Conservation (phyloP, 2,329 filamentous ascomycete species). For the Colletotrichum truncatum region DNA sequence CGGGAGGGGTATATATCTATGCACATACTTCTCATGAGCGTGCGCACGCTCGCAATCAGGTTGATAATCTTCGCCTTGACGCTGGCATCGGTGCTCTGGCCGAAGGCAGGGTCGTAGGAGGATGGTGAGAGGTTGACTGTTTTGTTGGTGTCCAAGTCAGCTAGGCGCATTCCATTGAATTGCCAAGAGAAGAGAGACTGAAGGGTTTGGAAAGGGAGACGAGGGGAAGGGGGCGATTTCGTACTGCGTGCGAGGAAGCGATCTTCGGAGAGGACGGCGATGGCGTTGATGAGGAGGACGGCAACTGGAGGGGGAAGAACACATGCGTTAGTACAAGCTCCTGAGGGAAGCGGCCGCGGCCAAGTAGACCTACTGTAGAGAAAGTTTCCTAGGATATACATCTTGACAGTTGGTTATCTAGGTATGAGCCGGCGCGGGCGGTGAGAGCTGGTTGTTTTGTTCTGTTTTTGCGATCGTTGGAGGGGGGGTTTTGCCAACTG, state of each 20-base stretch:
- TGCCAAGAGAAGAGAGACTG: no score
- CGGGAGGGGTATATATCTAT: no score
- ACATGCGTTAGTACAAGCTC: neutral
- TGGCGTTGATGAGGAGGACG: constrained; percentile 90
- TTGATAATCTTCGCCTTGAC: constrained; percentile 89
- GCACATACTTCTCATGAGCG: constrained; percentile 89
- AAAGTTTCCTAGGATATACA: constrained; percentile 77
- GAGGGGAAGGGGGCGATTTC: constrained; percentile 25
- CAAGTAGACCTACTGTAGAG: constrained; percentile 66
- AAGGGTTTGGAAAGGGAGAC: no score
- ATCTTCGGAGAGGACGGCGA: constrained; percentile 94
- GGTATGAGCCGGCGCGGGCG: neutral
- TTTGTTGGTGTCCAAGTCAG: neutral
- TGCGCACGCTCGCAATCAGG: constrained; percentile 88
- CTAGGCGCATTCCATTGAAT: no score
- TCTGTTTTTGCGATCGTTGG: neutral
- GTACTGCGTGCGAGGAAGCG: constrained; percentile 81
- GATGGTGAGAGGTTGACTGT: constrained; percentile 78
- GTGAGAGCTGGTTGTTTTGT: neutral
- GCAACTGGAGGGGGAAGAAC: constrained; percentile 59
- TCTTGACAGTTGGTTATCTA: constrained; percentile 41
- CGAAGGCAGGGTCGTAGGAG: constrained; percentile 80
- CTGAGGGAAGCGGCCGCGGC: neutral
- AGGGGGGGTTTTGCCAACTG: neutral
- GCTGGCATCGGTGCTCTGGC: constrained; percentile 76